phyloP scores from a whole-genome alignment of 805 yeast genomes.

The Metschnikowia cerradonensis region DNA sequence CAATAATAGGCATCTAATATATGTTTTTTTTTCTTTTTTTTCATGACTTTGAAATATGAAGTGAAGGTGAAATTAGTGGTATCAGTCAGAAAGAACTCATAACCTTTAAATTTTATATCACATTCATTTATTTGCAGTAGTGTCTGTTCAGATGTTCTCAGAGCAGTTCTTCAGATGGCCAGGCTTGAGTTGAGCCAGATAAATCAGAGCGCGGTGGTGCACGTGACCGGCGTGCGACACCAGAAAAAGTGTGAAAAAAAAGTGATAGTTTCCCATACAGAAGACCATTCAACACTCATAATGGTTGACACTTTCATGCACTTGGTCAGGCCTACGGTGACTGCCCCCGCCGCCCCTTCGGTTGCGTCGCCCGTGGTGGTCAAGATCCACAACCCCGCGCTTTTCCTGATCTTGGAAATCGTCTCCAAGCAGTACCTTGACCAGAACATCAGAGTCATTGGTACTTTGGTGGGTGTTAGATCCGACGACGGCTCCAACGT shows the following conservation, averaged over 20 bases:
- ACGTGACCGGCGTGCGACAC: slow-evolving; percentile 16
- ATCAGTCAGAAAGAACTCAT: too few species aligned
- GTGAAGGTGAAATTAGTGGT: too few species aligned
- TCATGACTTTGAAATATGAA: too few species aligned
- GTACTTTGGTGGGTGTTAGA: slow-evolving; percentile 76
- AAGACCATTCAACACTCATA: background rate
- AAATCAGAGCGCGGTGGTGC: background rate
- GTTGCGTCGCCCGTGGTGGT: slow-evolving; percentile 49
- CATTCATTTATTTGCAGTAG: too few species aligned
- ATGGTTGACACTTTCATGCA: slow-evolving; percentile 34
- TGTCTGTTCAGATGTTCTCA: too few species aligned
- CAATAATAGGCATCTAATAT: too few species aligned
- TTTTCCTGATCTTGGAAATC: slow-evolving; percentile 73
- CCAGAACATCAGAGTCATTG: slow-evolving; percentile 58
- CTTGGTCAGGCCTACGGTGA: slow-evolving; percentile 47
- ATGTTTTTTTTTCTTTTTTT: too few species aligned
- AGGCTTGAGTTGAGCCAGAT: too few species aligned
- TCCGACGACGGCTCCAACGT: slow-evolving; percentile 79
- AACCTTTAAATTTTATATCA: too few species aligned
- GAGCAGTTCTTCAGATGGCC: too few species aligned
- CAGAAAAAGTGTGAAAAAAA: slow-evolving; percentile 13
- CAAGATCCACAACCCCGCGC: slow-evolving; percentile 62
- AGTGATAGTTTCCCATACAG: background rate
- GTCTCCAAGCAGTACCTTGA: slow-evolving; percentile 48
- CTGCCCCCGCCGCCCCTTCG: slow-evolving; percentile 43